These are phyloP conservation scores for Panicum virgatum DNA, from an alignment of 202 grass and related monocot genomes.

Conservation along the genomic window DNA sequence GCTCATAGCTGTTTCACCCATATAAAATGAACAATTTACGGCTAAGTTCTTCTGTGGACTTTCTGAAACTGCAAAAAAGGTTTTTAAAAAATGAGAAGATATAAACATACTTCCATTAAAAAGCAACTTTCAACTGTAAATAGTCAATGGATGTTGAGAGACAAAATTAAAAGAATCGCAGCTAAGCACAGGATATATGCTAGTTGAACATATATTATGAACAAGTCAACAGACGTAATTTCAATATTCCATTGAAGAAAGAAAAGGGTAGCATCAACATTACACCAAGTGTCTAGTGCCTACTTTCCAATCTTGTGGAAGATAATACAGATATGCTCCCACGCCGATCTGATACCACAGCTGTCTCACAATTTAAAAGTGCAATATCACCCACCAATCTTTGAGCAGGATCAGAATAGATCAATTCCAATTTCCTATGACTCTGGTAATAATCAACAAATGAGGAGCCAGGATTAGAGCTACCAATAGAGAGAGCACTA, in stretches of 20 bases:
- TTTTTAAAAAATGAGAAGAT: slow-evolving; percentile 7
- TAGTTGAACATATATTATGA: neutral
- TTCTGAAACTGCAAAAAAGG: slow-evolving; percentile 73
- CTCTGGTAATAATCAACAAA: slow-evolving; percentile 50
- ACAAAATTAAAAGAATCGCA: neutral
- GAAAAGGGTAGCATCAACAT: slow-evolving; percentile 1
- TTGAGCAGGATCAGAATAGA: slow-evolving; percentile 87
- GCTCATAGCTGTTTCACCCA: slow-evolving; percentile 94
- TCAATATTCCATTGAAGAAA: neutral
- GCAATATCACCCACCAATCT: slow-evolving; percentile 89
- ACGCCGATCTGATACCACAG: slow-evolving; percentile 89
- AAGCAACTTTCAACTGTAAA: neutral
- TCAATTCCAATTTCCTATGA: slow-evolving; percentile 74
- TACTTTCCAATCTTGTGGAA: slow-evolving; percentile 49
- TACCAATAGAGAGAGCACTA: slow-evolving; percentile 9
- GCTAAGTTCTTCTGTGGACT: slow-evolving; percentile 87
- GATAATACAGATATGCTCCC: slow-evolving; percentile 94
- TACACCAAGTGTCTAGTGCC: neutral
- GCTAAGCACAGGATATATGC: neutral
- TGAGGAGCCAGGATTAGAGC: slow-evolving; percentile 16
- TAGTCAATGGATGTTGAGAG: neutral
- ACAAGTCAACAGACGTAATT: slow-evolving; percentile 6
- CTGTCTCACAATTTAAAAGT: slow-evolving; percentile 78
- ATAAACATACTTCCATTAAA: neutral
- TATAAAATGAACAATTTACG: slow-evolving; percentile 91